Evolutionary conservation across 306 rosid species (phyloP).

Genomic region (Arachis stenosperma): DNA sequence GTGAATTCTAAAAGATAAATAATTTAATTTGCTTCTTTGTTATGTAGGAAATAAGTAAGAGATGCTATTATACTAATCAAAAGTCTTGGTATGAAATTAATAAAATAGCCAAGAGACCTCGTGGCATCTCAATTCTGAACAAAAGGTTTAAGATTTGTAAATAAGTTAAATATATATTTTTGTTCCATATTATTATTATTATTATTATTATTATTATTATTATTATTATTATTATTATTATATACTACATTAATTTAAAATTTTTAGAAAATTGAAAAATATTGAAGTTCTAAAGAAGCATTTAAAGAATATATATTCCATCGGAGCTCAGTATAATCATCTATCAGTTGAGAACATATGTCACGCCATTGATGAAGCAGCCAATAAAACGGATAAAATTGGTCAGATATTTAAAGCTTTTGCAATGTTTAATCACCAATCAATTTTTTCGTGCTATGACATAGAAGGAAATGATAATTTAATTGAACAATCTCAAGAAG

Average conservation of each 20-base stretch:
- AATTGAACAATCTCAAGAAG: no score
- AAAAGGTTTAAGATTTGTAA: constrained; percentile 37
- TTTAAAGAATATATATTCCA: constrained; percentile 15
- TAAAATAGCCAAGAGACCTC: constrained; percentile 40
- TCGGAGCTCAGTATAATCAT: constrained; percentile 45
- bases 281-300: constrained; percentile 41
- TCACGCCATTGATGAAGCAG: constrained; percentile 48
- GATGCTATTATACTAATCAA: constrained; percentile 54
- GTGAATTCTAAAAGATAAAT: no score
- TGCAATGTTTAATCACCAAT: background rate
- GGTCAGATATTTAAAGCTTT: constrained; percentile 48
- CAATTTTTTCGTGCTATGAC: constrained; percentile 35
- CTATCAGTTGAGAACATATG: constrained; percentile 26
- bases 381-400: constrained; percentile 30
- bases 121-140: constrained; percentile 55
- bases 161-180: no score
- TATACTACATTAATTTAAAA: no score
- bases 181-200: no score
- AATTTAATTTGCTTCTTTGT: background rate
- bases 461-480: background rate
- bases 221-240: no score
- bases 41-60: constrained; percentile 58
- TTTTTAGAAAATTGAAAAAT: constrained; percentile 34
- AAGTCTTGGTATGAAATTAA: constrained; percentile 68
- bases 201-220: no score